phyloP scores from a whole-genome alignment of 2,329 filamentous ascomycete genomes.

The Colletotrichum sp. region DNA sequence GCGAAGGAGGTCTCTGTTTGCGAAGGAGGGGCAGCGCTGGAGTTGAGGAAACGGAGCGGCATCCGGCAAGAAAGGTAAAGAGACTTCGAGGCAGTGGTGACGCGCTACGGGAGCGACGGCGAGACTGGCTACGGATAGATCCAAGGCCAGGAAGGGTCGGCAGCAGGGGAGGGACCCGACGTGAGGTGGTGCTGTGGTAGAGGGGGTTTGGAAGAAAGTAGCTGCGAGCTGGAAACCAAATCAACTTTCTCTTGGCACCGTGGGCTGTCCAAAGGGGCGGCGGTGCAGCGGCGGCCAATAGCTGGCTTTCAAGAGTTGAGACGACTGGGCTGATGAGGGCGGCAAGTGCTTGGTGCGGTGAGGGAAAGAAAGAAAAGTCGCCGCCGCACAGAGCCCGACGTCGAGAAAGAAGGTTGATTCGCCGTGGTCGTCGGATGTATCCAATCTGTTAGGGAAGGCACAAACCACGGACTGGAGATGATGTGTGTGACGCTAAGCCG shows the following conservation, averaged over 20 bases:
- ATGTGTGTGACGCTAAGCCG: slow-evolving; percentile 21
- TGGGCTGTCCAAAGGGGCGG: background rate
- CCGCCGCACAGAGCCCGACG: background rate
- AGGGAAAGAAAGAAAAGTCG: background rate
- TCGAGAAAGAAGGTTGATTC: background rate
- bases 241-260: background rate
- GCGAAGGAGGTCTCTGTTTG: background rate
- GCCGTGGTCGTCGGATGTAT: background rate
- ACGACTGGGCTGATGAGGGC: background rate
- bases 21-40: background rate
- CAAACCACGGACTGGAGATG: background rate
- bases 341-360: background rate
- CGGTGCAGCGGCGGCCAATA: background rate
- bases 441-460: background rate
- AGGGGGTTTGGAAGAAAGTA: background rate
- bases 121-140: background rate
- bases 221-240: slow-evolving; percentile 12
- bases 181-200: background rate
- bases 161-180: background rate
- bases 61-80: background rate
- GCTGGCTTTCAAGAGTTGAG: background rate
- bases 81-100: background rate
- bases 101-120: slow-evolving; percentile 5
- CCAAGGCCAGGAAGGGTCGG: background rate
- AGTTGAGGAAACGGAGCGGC: background rate